phyloP scores from a whole-genome alignment of 1,284 basidiomycete genomes.

The Pulveroboletus ridleyi region DNA sequence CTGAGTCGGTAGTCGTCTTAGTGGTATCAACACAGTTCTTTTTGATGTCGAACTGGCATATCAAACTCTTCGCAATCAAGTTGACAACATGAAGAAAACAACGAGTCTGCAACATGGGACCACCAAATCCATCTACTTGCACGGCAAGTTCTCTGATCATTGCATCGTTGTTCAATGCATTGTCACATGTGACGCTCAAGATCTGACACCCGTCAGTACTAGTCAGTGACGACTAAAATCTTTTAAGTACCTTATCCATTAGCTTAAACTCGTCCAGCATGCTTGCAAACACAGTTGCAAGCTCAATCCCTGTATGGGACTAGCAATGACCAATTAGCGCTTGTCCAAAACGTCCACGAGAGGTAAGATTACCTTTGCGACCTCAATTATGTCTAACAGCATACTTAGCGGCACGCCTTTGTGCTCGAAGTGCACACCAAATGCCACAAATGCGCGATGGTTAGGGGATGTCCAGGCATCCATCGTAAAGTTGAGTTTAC shows the following conservation, averaged over 20 bases:
- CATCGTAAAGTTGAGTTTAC: too few species aligned
- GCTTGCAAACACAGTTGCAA: background rate
- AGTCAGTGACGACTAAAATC: background rate
- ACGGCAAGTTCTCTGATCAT: background rate
- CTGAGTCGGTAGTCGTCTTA: background rate
- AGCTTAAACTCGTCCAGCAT: background rate
- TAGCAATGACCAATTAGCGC: background rate
- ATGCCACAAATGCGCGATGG: conserved; percentile 8
- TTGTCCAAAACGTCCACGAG: background rate
- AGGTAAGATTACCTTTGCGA: conserved; percentile 1
- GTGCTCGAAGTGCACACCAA: background rate
- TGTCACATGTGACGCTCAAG: conserved; percentile 1
- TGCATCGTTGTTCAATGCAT: background rate
- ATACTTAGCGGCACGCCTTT: background rate
- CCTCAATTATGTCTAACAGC: background rate
- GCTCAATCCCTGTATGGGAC: conserved; percentile 1
- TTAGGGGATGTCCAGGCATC: background rate
- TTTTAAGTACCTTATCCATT: background rate
- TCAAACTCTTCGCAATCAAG: background rate
- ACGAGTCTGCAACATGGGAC: background rate
- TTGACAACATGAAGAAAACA: background rate
- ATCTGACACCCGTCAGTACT: background rate
- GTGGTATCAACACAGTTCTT: background rate
- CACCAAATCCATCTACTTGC: background rate
- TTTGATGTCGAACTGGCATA: background rate